Conservation (phyloP, 805 yeast genomes). For the Teunomyces lycoperdinae region DNA sequence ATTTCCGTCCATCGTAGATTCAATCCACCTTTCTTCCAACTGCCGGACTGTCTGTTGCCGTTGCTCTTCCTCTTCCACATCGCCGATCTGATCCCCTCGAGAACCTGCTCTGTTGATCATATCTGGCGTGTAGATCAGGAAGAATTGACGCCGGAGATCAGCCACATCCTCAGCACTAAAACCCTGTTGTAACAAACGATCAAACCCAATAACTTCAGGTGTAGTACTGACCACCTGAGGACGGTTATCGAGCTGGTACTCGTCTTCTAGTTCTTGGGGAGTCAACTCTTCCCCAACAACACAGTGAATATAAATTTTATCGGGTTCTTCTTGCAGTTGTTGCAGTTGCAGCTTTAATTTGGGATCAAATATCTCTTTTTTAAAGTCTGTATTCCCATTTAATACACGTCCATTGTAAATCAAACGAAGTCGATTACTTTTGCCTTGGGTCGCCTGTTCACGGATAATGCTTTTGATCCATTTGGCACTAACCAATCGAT, state of each 20-base stretch:
- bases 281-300: slow-evolving; percentile 67
- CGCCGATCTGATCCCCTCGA: slow-evolving; percentile 23
- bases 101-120: slow-evolving; percentile 14
- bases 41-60: slow-evolving; percentile 46
- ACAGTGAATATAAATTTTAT: slow-evolving; percentile 68
- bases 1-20: slow-evolving; percentile 60
- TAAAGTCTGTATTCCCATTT: slow-evolving; percentile 53
- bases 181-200: slow-evolving; percentile 78
- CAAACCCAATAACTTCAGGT: slow-evolving; percentile 82
- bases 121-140: slow-evolving; percentile 57
- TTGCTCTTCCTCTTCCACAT: slow-evolving; percentile 43
- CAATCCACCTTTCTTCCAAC: slow-evolving; percentile 87
- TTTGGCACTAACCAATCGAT: slow-evolving; percentile 25
- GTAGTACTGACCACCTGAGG: slow-evolving; percentile 49
- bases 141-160: slow-evolving; percentile 72
- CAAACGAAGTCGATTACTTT: slow-evolving; percentile 55
- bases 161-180: slow-evolving; percentile 74
- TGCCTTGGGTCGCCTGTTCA: slow-evolving; percentile 15
- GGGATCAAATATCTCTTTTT: slow-evolving; percentile 44
- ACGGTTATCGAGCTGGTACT: slow-evolving; percentile 52
- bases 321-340: not conserved
- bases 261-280: slow-evolving; percentile 54
- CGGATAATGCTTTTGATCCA: slow-evolving; percentile 34
- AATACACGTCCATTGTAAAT: slow-evolving; percentile 70
- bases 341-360: slow-evolving; percentile 15